phyloP scores from a whole-genome alignment of 768 basidiomycete species.

The Termitomyces sp. region DNA sequence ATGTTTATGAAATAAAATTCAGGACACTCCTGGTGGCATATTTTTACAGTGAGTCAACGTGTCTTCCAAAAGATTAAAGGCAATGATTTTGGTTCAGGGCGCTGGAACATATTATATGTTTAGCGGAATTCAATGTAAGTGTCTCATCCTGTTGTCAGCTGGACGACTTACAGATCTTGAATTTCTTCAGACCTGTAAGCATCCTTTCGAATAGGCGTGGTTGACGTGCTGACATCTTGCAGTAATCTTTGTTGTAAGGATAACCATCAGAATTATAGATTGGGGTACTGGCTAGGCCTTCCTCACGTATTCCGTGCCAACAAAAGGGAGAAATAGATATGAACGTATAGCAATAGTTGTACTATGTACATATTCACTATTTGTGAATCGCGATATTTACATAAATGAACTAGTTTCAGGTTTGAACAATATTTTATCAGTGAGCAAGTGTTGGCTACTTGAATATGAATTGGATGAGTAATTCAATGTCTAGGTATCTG shows the following conservation, averaged over 20 bases:
- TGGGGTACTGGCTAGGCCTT: slow-evolving; percentile 40
- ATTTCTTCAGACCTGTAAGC: slow-evolving; percentile 38
- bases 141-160: not conserved
- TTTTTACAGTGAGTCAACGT: slow-evolving; percentile 47
- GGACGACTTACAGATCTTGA: slow-evolving; percentile 4
- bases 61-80: not conserved
- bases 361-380: not conserved
- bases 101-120: slow-evolving; percentile 50
- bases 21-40: slow-evolving; percentile 78
- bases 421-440: not conserved
- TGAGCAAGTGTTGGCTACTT: not conserved
- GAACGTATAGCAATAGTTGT: not conserved
- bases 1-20: not conserved
- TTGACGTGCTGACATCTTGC: slow-evolving; percentile 2
- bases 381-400: not conserved
- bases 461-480: not conserved
- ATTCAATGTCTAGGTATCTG: not conserved
- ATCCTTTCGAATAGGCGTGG: slow-evolving; percentile 12
- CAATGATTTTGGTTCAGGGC: slow-evolving; percentile 28
- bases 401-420: too few relatives aligned
- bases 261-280: slow-evolving; percentile 43
- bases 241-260: slow-evolving; percentile 61
- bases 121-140: slow-evolving; percentile 49
- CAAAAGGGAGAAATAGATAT: slow-evolving; percentile 18
- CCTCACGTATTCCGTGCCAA: slow-evolving; percentile 40